phyloP scores from a whole-genome alignment of 345 rosid genomes.

The Populus ilicifolia region DNA sequence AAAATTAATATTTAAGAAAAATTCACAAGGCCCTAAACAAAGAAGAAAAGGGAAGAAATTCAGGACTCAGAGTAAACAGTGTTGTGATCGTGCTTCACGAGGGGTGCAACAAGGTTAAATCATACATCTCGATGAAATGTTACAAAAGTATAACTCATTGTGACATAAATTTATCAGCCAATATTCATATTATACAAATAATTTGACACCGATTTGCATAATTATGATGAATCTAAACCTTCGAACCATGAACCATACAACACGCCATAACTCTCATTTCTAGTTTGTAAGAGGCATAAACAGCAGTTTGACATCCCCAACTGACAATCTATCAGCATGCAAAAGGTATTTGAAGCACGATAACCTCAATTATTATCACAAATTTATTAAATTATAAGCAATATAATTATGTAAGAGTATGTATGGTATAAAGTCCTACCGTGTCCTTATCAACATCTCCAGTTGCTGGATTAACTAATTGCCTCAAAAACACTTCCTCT shows the following conservation, averaged over 20 bases:
- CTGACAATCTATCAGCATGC: neutral
- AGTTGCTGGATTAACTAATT: conserved; percentile 44
- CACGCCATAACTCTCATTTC: neutral
- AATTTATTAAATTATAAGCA: neutral
- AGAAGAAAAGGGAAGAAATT: neutral
- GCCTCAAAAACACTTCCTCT: conserved; percentile 42
- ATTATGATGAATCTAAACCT: neutral
- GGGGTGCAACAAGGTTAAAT: neutral
- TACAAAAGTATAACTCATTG: neutral
- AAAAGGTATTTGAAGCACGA: neutral
- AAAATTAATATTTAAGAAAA: neutral
- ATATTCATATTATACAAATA: neutral
- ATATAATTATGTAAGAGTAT: conserved; percentile 7
- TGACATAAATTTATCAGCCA: neutral
- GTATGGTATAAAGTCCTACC: conserved; percentile 38
- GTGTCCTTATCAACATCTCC: conserved; percentile 42
- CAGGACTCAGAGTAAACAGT: neutral
- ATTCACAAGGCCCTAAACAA: neutral
- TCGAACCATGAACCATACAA: neutral
- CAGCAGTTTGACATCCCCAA: neutral
- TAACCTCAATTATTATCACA: neutral
- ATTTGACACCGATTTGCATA: neutral
- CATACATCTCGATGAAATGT: neutral
- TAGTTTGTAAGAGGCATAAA: neutral
- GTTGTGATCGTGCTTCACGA: neutral